These are phyloP conservation scores for Thelonectria discophora DNA, from an alignment of 2,329 filamentous ascomycete genomes.

Conservation along the genomic window DNA sequence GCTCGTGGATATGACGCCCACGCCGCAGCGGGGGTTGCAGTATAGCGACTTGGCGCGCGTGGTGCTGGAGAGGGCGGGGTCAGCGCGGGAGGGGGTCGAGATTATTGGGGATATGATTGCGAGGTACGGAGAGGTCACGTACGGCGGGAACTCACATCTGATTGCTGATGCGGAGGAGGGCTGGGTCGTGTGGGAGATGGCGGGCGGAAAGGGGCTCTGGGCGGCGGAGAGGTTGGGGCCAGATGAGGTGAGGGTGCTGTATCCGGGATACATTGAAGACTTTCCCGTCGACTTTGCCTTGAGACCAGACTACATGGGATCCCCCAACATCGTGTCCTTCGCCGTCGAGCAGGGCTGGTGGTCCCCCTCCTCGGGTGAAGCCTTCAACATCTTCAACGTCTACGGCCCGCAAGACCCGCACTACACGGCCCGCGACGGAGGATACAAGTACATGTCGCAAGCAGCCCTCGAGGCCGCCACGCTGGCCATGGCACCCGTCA, in stretches of 20 bases:
- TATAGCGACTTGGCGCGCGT: constrained; percentile 39
- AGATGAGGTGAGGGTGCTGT: constrained; percentile 35
- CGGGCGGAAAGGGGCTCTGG: constrained; percentile 36
- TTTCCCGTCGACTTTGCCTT: constrained; percentile 31
- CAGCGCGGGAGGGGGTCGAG: constrained; percentile 33
- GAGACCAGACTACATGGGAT: constrained; percentile 28
- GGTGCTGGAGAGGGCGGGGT: constrained; percentile 35
- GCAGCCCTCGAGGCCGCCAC: constrained; percentile 35
- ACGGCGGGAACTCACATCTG: constrained; percentile 37
- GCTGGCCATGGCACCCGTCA: constrained; percentile 32
- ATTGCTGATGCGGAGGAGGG: constrained; percentile 38
- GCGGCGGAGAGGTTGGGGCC: constrained; percentile 36
- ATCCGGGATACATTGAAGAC: constrained; percentile 37
- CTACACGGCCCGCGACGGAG: constrained; percentile 36
- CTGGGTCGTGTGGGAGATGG: constrained; percentile 40
- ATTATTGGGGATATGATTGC: constrained; percentile 33
- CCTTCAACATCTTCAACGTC: constrained; percentile 36
- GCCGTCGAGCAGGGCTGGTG: constrained; percentile 38
- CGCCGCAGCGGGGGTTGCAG: constrained; percentile 35
- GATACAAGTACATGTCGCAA: constrained; percentile 40
- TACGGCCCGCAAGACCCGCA: constrained; percentile 35
- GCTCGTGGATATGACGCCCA: constrained; percentile 35
- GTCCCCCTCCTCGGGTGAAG: constrained; percentile 30
- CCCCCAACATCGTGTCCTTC: constrained; percentile 36
- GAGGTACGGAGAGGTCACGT: constrained; percentile 35